These are phyloP conservation scores for Thelonectria rubi DNA, from an alignment of 2,329 filamentous ascomycete species.

Conservation along the genomic window DNA sequence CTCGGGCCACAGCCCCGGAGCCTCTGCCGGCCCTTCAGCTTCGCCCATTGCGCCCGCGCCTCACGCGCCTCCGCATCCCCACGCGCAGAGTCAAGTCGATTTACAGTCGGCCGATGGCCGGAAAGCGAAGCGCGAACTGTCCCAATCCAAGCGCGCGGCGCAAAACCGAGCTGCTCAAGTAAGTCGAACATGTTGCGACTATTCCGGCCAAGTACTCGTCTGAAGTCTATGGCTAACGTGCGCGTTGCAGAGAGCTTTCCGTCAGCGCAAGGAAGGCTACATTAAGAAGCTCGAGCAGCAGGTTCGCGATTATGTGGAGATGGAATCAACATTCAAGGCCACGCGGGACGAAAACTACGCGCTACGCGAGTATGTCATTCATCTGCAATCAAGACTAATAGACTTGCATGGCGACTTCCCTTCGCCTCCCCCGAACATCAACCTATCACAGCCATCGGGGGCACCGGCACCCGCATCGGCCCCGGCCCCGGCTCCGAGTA, in stretches of 20 bases:
- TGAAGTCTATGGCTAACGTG: constrained; percentile 36
- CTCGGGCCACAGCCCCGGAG: constrained; percentile 45
- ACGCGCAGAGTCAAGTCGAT: constrained; percentile 37
- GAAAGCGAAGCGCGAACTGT: constrained; percentile 90
- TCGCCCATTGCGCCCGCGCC: constrained; percentile 45
- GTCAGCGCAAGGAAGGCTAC: constrained; percentile 96
- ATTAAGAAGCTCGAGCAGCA: constrained; percentile 98
- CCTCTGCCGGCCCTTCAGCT: constrained; percentile 41
- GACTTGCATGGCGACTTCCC: constrained; percentile 87
- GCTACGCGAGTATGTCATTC: constrained; percentile 91
- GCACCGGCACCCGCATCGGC: constrained; percentile 13
- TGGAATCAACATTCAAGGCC: constrained; percentile 81
- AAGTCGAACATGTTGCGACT: constrained; percentile 47
- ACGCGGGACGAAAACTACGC: constrained; percentile 90
- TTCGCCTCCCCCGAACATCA: constrained; percentile 81
- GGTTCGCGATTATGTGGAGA: constrained; percentile 79
- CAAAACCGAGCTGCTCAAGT: constrained; percentile 98
- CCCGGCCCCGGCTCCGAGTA: constrained; percentile 22
- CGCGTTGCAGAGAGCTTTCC: constrained; percentile 81
- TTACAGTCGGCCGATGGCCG: constrained; percentile 61
- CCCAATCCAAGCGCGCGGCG: constrained; percentile 93
- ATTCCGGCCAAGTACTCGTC: not conserved
- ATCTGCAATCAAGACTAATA: constrained; percentile 84
- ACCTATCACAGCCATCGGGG: constrained; percentile 58
- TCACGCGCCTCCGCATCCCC: constrained; percentile 29